phyloP scores from a whole-genome alignment of 805 yeast genomes.

The Candida hispaniensis region DNA sequence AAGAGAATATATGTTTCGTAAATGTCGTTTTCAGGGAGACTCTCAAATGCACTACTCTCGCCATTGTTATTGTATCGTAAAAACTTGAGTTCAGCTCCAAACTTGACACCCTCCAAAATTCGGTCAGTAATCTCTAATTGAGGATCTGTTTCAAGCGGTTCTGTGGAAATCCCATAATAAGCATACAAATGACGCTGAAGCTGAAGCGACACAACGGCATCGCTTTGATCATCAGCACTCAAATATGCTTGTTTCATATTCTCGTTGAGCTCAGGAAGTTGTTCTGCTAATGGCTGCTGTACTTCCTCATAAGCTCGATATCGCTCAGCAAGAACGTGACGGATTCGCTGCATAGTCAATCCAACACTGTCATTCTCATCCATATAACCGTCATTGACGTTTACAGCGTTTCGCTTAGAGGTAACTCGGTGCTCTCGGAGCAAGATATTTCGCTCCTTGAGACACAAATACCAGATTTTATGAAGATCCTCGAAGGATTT shows the following conservation, averaged over 20 bases:
- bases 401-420: slow-evolving; percentile 27
- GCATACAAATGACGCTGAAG: slow-evolving; percentile 73
- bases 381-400: slow-evolving; percentile 24
- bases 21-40: slow-evolving; percentile 24
- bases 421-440: slow-evolving; percentile 64
- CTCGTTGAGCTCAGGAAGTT: slow-evolving; percentile 39
- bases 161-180: slow-evolving; percentile 69
- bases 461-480: slow-evolving; percentile 75
- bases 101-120: slow-evolving; percentile 46
- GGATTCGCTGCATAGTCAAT: slow-evolving; percentile 65
- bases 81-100: slow-evolving; percentile 58
- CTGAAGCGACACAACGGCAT: slow-evolving; percentile 51
- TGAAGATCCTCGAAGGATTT: slow-evolving; percentile 90
- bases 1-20: slow-evolving; percentile 42
- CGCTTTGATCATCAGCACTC: slow-evolving; percentile 42
- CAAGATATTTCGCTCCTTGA: slow-evolving; percentile 71
- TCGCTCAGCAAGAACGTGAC: slow-evolving; percentile 81
- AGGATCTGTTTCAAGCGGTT: slow-evolving; percentile 15
- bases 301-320: slow-evolving; percentile 58
- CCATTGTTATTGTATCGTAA: slow-evolving; percentile 36
- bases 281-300: slow-evolving; percentile 35
- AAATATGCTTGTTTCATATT: slow-evolving; percentile 53
- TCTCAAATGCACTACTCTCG: slow-evolving; percentile 23
- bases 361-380: slow-evolving; percentile 37
- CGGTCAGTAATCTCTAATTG: slow-evolving; percentile 36